These are phyloP conservation scores for Vaccinium macrocarpon DNA, from an alignment of 148 eudicot genomes.

Conservation along the genomic window DNA sequence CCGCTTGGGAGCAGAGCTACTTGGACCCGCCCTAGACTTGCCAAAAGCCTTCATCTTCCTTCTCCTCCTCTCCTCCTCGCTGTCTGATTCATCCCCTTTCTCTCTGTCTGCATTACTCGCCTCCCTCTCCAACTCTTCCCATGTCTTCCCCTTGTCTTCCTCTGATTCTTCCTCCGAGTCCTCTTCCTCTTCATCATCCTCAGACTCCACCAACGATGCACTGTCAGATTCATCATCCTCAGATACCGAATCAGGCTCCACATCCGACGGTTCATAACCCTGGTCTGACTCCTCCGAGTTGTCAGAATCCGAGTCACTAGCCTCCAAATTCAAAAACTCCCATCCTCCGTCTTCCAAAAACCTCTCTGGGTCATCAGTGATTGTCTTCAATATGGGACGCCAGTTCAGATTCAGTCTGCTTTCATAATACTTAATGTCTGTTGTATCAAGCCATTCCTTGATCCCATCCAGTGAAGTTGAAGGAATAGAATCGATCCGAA, in stretches of 20 bases:
- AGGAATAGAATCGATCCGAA: slow-evolving; percentile 88
- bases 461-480: slow-evolving; percentile 77
- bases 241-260: slow-evolving; percentile 76
- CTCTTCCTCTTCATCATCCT: slow-evolving; percentile 78
- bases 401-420: slow-evolving; percentile 91
- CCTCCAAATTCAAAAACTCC: slow-evolving; percentile 94
- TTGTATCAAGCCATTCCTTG: slow-evolving; percentile 92
- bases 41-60: slow-evolving; percentile 76
- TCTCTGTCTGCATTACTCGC: slow-evolving; percentile 88
- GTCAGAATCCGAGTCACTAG: slow-evolving; percentile 74
- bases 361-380: slow-evolving; percentile 72
- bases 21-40: slow-evolving; percentile 64
- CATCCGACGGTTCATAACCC: slow-evolving; percentile 83
- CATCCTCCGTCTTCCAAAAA: slow-evolving; percentile 90
- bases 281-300: slow-evolving; percentile 74
- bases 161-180: slow-evolving; percentile 62
- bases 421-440: slow-evolving; percentile 89
- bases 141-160: slow-evolving; percentile 83
- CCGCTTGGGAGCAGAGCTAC: slow-evolving; percentile 50
- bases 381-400: slow-evolving; percentile 80
- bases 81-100: slow-evolving; percentile 82
- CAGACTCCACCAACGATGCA: slow-evolving; percentile 82
- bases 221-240: slow-evolving; percentile 88
- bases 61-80: slow-evolving; percentile 84
- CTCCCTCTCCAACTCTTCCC: slow-evolving; percentile 98